Conservation (phyloP, 106 monocot genomes). For the Allium cepa region DNA sequence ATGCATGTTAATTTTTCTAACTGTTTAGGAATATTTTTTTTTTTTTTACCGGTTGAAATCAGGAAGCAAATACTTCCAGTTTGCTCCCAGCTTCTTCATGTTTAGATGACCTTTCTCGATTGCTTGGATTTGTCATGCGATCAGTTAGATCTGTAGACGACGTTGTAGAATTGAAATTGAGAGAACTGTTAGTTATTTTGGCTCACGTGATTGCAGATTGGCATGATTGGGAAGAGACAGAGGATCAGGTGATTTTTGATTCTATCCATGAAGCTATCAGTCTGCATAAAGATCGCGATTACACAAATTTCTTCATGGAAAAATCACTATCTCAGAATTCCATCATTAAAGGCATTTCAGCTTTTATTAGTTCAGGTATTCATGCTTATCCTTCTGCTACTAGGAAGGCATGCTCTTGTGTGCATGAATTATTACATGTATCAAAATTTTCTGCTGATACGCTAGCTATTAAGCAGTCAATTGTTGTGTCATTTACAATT, state of each 20-base stretch:
- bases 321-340: conserved; percentile 22
- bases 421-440: conserved; percentile 44
- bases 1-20: too few relatives aligned
- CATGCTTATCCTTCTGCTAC: conserved; percentile 53
- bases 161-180: conserved; percentile 34
- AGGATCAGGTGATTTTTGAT: conserved; percentile 57
- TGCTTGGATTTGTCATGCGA: conserved; percentile 48
- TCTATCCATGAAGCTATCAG: conserved; percentile 45
- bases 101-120: conserved; percentile 46
- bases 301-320: conserved; percentile 20
- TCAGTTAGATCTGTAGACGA: conserved; percentile 25
- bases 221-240: conserved; percentile 74
- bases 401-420: conserved; percentile 53
- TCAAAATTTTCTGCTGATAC: conserved; percentile 32
- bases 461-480: conserved; percentile 27
- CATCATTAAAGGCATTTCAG: conserved; percentile 47
- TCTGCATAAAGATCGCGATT: conserved; percentile 30
- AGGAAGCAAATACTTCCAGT: conserved; percentile 18
- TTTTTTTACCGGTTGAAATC: too few relatives aligned
- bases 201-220: conserved; percentile 51
- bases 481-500: conserved; percentile 30
- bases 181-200: conserved; percentile 50
- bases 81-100: conserved; percentile 39
- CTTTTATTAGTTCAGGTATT: conserved; percentile 47
- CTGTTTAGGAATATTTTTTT: too few relatives aligned